These are phyloP conservation scores for Cryptosporidium ubiquitum DNA, from an alignment of 169 alveolate genomes.

Conservation along the genomic window DNA sequence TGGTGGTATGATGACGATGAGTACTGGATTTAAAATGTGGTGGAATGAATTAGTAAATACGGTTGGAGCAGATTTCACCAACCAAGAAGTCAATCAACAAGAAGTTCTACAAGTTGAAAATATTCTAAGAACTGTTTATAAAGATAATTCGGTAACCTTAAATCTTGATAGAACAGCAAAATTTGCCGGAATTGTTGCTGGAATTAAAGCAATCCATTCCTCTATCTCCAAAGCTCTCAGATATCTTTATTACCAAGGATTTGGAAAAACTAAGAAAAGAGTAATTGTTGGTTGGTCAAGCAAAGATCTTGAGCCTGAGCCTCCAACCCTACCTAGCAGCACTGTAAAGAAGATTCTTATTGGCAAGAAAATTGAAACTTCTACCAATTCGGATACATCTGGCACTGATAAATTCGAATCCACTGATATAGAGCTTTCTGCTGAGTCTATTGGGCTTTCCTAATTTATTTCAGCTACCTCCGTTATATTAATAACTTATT, in stretches of 20 bases:
- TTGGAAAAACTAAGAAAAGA: constrained; percentile 22
- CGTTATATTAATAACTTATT: too few relatives aligned
- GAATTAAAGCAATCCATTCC: constrained; percentile 47
- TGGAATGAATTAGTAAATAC: constrained; percentile 51
- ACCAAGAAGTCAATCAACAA: neutral
- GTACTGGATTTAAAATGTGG: constrained; percentile 47
- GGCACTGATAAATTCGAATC: neutral
- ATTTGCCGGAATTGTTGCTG: constrained; percentile 27
- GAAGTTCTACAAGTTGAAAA: constrained; percentile 34
- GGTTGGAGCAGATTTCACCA: constrained; percentile 15
- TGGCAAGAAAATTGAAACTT: constrained; percentile 5
- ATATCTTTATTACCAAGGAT: constrained; percentile 24
- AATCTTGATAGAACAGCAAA: constrained; percentile 13
- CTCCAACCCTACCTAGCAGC: neutral
- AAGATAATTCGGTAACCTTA: constrained; percentile 3
- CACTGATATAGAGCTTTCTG: constrained; percentile 3
- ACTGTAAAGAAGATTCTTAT: constrained; percentile 42
- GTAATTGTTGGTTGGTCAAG: constrained; percentile 43
- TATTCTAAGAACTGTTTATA: constrained; percentile 39
- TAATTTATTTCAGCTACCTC: neutral
- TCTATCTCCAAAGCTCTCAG: constrained; percentile 21
- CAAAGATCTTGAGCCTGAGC: constrained; percentile 58
- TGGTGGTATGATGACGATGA: constrained; percentile 31
- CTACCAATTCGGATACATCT: neutral
- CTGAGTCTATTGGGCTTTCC: constrained; percentile 14